Percentiles rank a stretch among this genome's conserved stretches.
These are phyloP conservation scores for Cyathus pygmaeus DNA, from an alignment of 1,284 basidiomycete species.

Conservation along the genomic window DNA sequence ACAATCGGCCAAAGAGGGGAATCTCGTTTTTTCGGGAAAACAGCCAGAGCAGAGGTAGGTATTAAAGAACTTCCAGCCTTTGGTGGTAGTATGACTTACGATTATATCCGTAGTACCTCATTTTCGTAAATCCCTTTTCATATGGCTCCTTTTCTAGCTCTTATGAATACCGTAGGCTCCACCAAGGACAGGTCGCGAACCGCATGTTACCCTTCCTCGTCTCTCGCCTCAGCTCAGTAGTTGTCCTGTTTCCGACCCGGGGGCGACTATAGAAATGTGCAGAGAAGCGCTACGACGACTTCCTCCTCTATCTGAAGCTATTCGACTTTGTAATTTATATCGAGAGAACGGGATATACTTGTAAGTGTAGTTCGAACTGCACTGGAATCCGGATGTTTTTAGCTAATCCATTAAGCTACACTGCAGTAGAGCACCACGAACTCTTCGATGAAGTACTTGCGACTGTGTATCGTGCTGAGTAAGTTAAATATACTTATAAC, in stretches of 20 bases:
- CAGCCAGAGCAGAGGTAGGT: slow-evolving; percentile 70
- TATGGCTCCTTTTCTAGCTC: neutral
- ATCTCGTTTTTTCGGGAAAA: slow-evolving; percentile 67
- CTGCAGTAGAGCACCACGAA: slow-evolving; percentile 48
- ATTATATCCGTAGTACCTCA: slow-evolving; percentile 56
- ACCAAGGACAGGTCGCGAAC: neutral
- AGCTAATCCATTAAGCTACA: slow-evolving; percentile 39
- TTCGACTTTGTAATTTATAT: slow-evolving; percentile 64
- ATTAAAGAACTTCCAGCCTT: neutral
- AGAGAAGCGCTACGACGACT: slow-evolving; percentile 53
- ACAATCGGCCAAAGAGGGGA: slow-evolving; percentile 65
- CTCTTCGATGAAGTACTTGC: slow-evolving; percentile 61
- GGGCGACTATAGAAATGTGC: neutral
- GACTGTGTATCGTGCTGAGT: slow-evolving; percentile 56
- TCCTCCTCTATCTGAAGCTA: slow-evolving; percentile 63
- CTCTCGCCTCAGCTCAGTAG: neutral
- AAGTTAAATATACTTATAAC: slow-evolving; percentile 22
- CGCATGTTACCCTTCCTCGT: neutral
- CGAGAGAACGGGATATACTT: slow-evolving; percentile 61
- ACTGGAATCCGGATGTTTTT: neutral
- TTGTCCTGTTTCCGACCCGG: no score
- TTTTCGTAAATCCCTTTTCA: slow-evolving; percentile 47
- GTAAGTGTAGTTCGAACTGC: slow-evolving; percentile 40
- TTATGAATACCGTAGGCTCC: neutral
- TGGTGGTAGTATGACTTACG: neutral